Evolutionary conservation across 2,329 filamentous ascomycete genomes (phyloP).

Genomic region (Penicillium sp.): DNA sequence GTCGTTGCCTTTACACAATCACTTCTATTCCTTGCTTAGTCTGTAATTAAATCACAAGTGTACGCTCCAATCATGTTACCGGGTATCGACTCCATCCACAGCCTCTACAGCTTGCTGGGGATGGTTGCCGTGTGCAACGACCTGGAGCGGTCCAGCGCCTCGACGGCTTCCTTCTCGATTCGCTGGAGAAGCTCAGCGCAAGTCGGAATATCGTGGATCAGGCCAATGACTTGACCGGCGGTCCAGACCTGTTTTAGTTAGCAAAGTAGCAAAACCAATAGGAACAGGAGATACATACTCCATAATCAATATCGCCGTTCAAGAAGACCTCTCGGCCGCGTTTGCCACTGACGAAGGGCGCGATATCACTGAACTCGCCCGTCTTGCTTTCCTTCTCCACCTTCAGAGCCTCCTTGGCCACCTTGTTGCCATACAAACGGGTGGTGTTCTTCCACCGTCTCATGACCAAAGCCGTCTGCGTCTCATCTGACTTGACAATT

Average conservation of each 20-base stretch:
- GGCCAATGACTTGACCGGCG: slow-evolving; percentile 83
- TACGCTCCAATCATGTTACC: too few species aligned
- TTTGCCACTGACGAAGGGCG: slow-evolving; percentile 79
- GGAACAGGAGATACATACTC: slow-evolving; percentile 46
- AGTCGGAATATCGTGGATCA: slow-evolving; percentile 75
- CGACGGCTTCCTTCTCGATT: slow-evolving; percentile 68
- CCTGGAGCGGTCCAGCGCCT: slow-evolving; percentile 53
- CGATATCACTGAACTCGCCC: slow-evolving; percentile 83
- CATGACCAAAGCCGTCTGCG: slow-evolving; percentile 79
- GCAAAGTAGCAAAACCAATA: slow-evolving; percentile 12
- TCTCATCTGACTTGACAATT: slow-evolving; percentile 81
- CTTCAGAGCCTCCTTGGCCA: slow-evolving; percentile 68
- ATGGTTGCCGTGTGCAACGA: slow-evolving; percentile 42
- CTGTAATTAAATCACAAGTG: too few species aligned
- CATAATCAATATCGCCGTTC: slow-evolving; percentile 81
- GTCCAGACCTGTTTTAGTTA: slow-evolving; percentile 82
- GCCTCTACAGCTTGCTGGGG: slow-evolving; percentile 50
- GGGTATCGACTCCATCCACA: too few species aligned
- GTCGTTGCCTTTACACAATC: too few species aligned
- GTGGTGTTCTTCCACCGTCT: slow-evolving; percentile 88
- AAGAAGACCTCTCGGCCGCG: slow-evolving; percentile 82
- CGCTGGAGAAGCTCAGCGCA: slow-evolving; percentile 60
- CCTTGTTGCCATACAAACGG: slow-evolving; percentile 81
- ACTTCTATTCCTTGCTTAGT: too few species aligned
- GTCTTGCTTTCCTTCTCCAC: slow-evolving; percentile 73